phyloP scores from a whole-genome alignment of 2,329 filamentous ascomycete species.

The Pochonia chlamydosporia region DNA sequence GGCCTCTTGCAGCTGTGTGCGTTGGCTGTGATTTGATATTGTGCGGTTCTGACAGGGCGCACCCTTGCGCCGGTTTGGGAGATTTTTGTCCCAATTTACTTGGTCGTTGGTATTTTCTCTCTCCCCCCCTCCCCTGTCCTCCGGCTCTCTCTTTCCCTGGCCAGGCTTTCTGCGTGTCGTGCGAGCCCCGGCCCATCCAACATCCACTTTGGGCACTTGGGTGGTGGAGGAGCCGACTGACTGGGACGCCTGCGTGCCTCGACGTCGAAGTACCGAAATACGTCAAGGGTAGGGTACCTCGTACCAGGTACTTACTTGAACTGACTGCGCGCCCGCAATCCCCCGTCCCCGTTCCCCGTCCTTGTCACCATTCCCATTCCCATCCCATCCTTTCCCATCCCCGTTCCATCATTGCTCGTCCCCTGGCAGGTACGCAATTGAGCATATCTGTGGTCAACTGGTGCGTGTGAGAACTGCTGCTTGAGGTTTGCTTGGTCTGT shows the following conservation, averaged over 20 bases:
- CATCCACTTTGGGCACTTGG: background rate
- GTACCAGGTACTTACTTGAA: background rate
- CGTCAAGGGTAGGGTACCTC: too few relatives aligned
- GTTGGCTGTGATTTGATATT: conserved; percentile 1
- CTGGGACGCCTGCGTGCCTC: conserved; percentile 3
- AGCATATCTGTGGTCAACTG: too few relatives aligned
- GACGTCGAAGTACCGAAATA: conserved; percentile 5
- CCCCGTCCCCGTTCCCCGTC: too few relatives aligned
- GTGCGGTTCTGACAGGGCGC: conserved; percentile 9
- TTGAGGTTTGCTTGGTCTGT: too few relatives aligned
- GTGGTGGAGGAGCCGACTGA: conserved; percentile 2
- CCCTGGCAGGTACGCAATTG: too few relatives aligned
- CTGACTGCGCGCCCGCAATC: too few relatives aligned
- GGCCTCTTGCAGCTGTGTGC: conserved; percentile 2
- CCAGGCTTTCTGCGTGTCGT: conserved; percentile 5
- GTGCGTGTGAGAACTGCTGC: too few relatives aligned
- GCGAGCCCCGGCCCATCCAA: conserved; percentile 1
- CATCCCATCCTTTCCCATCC: too few relatives aligned
- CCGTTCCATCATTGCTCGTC: background rate
- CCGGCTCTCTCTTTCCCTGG: conserved; percentile 12
- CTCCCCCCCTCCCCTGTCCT: conserved; percentile 9
- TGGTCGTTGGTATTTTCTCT: conserved; percentile 4
- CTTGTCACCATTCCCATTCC: too few relatives aligned
- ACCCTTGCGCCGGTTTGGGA: conserved; percentile 13
- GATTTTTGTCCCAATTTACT: background rate